Percentiles rank a stretch among this genome's conserved stretches.
These are phyloP conservation scores for Claviceps sp. DNA, from an alignment of 2,329 filamentous ascomycete genomes.

Conservation along the genomic window DNA sequence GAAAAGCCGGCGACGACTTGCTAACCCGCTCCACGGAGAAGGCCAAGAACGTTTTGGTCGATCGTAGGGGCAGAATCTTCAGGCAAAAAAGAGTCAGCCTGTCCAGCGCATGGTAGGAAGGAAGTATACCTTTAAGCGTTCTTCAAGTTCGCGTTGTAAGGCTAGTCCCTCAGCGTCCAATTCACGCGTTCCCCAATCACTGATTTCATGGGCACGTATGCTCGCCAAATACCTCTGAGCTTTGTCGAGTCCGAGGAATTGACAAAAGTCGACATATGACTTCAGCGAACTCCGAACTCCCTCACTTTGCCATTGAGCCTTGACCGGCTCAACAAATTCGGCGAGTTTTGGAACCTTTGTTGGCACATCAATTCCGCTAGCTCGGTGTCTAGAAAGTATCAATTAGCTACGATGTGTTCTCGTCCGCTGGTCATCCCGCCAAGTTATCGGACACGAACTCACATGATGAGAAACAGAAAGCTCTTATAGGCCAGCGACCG, in stretches of 20 bases:
- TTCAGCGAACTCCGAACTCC: conserved; percentile 55
- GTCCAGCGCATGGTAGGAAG: background rate
- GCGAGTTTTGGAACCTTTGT: conserved; percentile 58
- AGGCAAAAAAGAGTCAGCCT: conserved; percentile 5
- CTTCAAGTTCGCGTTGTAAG: conserved; percentile 66
- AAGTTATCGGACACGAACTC: conserved; percentile 15
- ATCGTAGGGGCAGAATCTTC: conserved; percentile 61
- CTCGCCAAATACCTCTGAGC: conserved; percentile 67
- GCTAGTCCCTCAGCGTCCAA: conserved; percentile 69
- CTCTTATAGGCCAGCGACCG: conserved; percentile 76
- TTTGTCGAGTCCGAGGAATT: conserved; percentile 64
- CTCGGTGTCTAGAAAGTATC: conserved; percentile 51
- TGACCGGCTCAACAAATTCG: conserved; percentile 71
- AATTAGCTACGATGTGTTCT: background rate
- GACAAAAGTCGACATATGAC: conserved; percentile 67
- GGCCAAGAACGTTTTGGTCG: conserved; percentile 83
- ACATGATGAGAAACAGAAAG: conserved; percentile 88
- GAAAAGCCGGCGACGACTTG: conserved; percentile 57
- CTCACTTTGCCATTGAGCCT: conserved; percentile 63
- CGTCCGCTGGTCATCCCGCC: background rate
- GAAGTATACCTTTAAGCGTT: conserved; percentile 49
- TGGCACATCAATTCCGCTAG: conserved; percentile 58
- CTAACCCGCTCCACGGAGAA: conserved; percentile 85
- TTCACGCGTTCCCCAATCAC: conserved; percentile 69
- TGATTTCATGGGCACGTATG: conserved; percentile 58